A percentile compares a stretch with the other conserved stretches of the same genome.
These are phyloP conservation scores for Ministeria vibrans DNA, from an alignment of 78 protist genomes.

Conservation along the genomic window DNA sequence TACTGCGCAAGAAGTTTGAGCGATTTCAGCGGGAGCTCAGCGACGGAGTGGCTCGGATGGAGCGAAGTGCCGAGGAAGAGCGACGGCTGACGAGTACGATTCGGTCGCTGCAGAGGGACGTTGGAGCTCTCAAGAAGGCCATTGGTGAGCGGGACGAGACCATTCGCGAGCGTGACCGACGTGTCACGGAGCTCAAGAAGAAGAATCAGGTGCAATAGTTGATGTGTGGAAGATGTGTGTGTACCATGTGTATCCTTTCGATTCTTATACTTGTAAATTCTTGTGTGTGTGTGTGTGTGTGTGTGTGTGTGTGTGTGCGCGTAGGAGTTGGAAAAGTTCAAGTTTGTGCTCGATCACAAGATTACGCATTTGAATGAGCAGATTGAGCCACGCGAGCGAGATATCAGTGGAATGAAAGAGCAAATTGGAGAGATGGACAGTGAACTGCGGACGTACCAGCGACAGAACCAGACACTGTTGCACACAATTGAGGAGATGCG, in stretches of 20 bases:
- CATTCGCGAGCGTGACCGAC: conserved; percentile 69
- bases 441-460: conserved; percentile 36
- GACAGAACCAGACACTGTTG: conserved; percentile 27
- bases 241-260: too few species aligned
- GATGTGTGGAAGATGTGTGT: too few species aligned
- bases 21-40: conserved; percentile 40
- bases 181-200: conserved; percentile 75
- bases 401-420: conserved; percentile 35
- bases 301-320: too few species aligned
- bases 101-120: conserved; percentile 16
- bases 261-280: too few species aligned
- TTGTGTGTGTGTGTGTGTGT: too few species aligned
- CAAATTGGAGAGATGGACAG: conserved; percentile 57
- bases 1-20: conserved; percentile 46
- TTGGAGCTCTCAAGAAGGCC: conserved; percentile 31
- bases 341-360: conserved; percentile 78
- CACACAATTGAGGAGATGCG: not conserved
- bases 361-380: conserved; percentile 71
- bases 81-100: conserved; percentile 9
- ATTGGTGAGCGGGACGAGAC: conserved; percentile 66
- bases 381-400: conserved; percentile 69
- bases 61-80: not conserved
- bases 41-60: conserved; percentile 21
- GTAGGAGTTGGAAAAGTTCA: conserved; percentile 77
- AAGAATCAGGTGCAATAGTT: too few species aligned